Evolutionary conservation across 2,329 filamentous ascomycete genomes (phyloP).

Genomic region (Podosphaera xanthii): DNA sequence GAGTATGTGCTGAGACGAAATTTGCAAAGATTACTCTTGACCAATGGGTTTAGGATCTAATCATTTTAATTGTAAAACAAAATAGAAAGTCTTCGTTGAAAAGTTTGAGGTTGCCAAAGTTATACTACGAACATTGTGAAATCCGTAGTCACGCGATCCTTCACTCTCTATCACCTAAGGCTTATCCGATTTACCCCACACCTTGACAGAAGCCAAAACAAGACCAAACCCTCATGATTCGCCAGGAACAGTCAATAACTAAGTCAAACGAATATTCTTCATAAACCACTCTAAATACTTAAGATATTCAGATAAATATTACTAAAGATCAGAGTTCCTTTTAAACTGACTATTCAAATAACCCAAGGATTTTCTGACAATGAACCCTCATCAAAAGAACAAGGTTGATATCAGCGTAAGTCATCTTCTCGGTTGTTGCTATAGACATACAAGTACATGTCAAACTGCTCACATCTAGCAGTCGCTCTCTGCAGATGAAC

Average conservation of each 20-base stretch:
- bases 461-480: conserved; percentile 19
- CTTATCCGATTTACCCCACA: not conserved
- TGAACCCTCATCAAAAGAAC: conserved; percentile 97
- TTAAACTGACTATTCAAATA: not conserved
- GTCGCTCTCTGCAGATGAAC: conserved; percentile 85
- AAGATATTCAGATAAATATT: not conserved
- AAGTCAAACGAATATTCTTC: not conserved
- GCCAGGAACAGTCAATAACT: not conserved
- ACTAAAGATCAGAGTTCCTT: not conserved
- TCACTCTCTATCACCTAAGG: not conserved
- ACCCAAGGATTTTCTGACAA: conserved; percentile 17
- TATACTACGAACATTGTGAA: too few relatives aligned
- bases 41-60: too few relatives aligned
- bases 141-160: not conserved
- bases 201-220: not conserved
- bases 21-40: too few relatives aligned
- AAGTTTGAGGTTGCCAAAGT: too few relatives aligned
- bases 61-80: too few relatives aligned
- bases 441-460: conserved; percentile 1
- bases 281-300: not conserved
- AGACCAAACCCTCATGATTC: not conserved
- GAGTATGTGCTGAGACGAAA: too few relatives aligned
- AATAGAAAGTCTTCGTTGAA: too few relatives aligned
- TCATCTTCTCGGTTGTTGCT: conserved; percentile 9
- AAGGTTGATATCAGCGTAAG: conserved; percentile 90